Conservation (phyloP, 768 basidiomycete species). For the Tricholoma flavovirens region DNA sequence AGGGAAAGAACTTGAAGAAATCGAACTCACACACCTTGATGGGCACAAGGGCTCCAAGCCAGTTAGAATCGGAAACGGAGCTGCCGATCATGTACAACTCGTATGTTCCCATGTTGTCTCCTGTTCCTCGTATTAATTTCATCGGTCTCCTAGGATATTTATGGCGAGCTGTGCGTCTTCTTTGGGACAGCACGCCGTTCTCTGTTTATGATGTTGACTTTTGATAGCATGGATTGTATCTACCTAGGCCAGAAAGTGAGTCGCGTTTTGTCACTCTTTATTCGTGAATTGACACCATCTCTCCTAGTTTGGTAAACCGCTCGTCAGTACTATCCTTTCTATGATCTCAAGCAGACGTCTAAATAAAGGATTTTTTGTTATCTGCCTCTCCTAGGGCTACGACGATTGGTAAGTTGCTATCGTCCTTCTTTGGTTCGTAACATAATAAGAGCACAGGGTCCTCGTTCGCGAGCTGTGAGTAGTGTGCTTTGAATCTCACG, state of each 20-base stretch:
- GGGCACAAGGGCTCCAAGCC: constrained; percentile 84
- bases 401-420: constrained; percentile 35
- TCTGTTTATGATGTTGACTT: not conserved
- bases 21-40: constrained; percentile 81
- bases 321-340: constrained; percentile 39
- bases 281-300: not conserved
- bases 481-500: not conserved
- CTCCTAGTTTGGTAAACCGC: constrained; percentile 63
- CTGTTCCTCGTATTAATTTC: not conserved
- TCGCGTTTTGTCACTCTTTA: not conserved
- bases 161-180: constrained; percentile 75
- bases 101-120: constrained; percentile 33
- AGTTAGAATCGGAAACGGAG: constrained; percentile 92
- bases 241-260: constrained; percentile 89
- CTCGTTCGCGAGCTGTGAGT: constrained; percentile 72
- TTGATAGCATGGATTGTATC: constrained; percentile 83
- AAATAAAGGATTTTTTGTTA: not conserved
- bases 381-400: constrained; percentile 22
- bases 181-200: not conserved
- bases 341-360: not conserved
- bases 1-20: constrained; percentile 75
- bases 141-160: constrained; percentile 70
- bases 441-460: constrained; percentile 36
- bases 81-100: constrained; percentile 88
- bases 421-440: not conserved